phyloP scores from a whole-genome alignment of 345 rosid species.

The Durio zibethinus region DNA sequence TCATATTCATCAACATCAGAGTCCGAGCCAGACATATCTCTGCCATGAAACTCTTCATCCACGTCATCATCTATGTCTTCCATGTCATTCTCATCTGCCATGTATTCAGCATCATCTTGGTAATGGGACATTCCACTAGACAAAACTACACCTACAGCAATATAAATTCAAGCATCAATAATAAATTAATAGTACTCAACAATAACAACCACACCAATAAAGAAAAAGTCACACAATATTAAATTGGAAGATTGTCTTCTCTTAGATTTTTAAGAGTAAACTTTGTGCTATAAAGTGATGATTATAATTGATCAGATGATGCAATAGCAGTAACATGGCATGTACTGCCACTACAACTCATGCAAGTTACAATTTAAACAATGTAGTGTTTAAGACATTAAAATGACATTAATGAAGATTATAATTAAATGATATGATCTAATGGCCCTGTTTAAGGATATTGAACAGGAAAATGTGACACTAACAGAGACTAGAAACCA shows the following conservation, averaged over 20 bases:
- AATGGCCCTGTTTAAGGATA: neutral
- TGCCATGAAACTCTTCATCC: constrained; percentile 49
- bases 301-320: neutral
- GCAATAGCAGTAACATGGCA: neutral
- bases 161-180: constrained; percentile 1
- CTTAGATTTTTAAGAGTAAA: neutral
- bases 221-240: neutral
- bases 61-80: constrained; percentile 60
- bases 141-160: constrained; percentile 21
- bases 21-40: constrained; percentile 54
- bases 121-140: constrained; percentile 45
- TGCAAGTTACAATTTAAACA: neutral
- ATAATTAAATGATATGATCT: neutral
- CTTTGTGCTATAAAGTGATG: neutral
- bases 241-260: neutral
- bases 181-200: neutral
- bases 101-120: constrained; percentile 54
- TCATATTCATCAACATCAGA: constrained; percentile 67
- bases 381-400: neutral
- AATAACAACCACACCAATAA: neutral
- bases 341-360: neutral
- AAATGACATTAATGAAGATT: neutral
- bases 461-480: neutral
- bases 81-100: constrained; percentile 64
- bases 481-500: neutral